These are phyloP conservation scores for Backusella sp. DNA, from an alignment of 192 early-diverging fungal genomes.

Conservation along the genomic window DNA sequence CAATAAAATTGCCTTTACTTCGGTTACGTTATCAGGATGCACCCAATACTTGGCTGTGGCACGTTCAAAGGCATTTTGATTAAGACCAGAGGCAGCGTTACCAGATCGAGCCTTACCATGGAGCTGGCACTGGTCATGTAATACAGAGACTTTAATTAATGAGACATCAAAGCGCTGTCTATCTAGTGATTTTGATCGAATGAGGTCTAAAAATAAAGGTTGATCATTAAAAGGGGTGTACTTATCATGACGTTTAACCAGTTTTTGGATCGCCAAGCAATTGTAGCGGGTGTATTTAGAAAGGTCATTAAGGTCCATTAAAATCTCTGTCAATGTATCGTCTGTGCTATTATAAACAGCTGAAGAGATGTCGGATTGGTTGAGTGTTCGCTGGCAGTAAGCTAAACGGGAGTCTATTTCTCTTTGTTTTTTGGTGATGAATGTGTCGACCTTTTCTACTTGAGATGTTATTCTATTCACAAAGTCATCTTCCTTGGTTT, in stretches of 20 bases:
- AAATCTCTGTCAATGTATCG: slow-evolving; percentile 36
- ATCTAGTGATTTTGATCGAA: slow-evolving; percentile 39
- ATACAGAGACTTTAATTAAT: slow-evolving; percentile 28
- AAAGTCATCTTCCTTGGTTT: slow-evolving; percentile 85
- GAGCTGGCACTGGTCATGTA: slow-evolving; percentile 29
- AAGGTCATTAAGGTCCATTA: slow-evolving; percentile 37
- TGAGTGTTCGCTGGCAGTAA: slow-evolving; percentile 57
- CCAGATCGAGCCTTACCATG: slow-evolving; percentile 23
- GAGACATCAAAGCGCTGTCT: slow-evolving; percentile 71
- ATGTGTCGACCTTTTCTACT: slow-evolving; percentile 76
- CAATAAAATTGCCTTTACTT: slow-evolving; percentile 90
- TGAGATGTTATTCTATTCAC: slow-evolving; percentile 78
- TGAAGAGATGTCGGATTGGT: slow-evolving; percentile 28
- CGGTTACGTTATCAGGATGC: slow-evolving; percentile 93
- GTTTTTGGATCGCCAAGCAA: slow-evolving; percentile 85
- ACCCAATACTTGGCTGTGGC: slow-evolving; percentile 97
- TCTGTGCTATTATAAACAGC: slow-evolving; percentile 34
- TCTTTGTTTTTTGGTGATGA: slow-evolving; percentile 69
- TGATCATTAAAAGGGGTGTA: slow-evolving; percentile 55
- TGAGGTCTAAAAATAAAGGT: slow-evolving; percentile 21
- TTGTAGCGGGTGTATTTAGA: slow-evolving; percentile 50
- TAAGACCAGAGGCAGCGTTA: slow-evolving; percentile 22
- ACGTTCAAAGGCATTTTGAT: slow-evolving; percentile 64
- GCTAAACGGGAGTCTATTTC: slow-evolving; percentile 74
- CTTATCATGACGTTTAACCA: slow-evolving; percentile 90